Base-by-base conservation (phyloP, 75 land plant species). In the Larix kaempferi region DNA sequence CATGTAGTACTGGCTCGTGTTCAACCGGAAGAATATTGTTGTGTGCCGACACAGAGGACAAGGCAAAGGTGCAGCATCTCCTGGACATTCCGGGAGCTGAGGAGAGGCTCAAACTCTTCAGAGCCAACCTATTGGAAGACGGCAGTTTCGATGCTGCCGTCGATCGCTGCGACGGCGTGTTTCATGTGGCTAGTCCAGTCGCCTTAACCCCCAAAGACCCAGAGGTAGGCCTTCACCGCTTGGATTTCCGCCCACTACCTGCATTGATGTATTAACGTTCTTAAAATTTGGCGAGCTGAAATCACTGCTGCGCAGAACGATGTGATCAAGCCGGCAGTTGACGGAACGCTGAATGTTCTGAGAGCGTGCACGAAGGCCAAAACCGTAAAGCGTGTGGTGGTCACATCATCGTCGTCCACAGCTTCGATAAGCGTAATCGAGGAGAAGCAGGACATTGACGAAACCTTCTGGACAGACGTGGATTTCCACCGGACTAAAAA, bases 151-250 rank as follows among this genome's bases (percentile, higher is more conserved):
- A 96, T 77, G 89, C 83, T 25, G 94, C 94, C 11, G 73, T 96
- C 4, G 41, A 76, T 22, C 96, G 99, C 7, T 94, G 88, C 4
- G 85, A 90, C 67, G 93, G 95, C 0, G 99, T 96, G 33, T 93
- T 96, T 73, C 99, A 96, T 81, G 83, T 85, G 29, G 98, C 98
- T 16, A 89, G 91, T 5, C 95, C 95, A 5, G 95, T 95, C 21
- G 37, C 78, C 39, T 44, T 76, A 25, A 19, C 25, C 33, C 33
- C 33, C 33, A 29, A 29, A 29, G 33, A 29, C 1, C 33, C 33
- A 29, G 33, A 29, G 33, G 33, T 29, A 29, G 33, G 33, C 1
- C 33, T 29, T 29, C 33, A 29, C 33, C 33, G 1, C 1, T 29
- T n/a, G n/a, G n/a, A n/a, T n/a, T n/a, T n/a, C n/a, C n/a, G n/a